Evolutionary conservation across 2,329 filamentous ascomycete species (phyloP).

Genomic region (Fusarium piperis): DNA sequence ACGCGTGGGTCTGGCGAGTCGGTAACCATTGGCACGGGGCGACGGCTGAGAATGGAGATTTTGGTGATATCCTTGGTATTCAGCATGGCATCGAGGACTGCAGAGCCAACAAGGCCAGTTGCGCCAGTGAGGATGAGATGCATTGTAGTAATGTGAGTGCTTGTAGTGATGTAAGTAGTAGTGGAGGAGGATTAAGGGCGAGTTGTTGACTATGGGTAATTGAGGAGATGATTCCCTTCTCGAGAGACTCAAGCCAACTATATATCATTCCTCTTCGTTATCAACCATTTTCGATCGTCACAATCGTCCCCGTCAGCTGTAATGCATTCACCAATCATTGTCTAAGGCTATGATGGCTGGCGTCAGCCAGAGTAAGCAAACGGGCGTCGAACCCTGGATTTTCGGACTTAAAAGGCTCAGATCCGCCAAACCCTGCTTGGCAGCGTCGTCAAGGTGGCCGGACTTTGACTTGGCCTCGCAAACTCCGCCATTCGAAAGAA

Average conservation of each 20-base stretch:
- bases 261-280: neutral
- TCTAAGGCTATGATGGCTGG: neutral
- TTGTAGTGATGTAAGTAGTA: neutral
- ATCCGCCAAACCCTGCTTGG: neutral
- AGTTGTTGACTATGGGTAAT: neutral
- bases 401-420: slow-evolving; percentile 3
- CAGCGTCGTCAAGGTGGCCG: neutral
- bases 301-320: neutral
- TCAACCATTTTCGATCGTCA: neutral
- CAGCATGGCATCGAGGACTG: slow-evolving; percentile 70
- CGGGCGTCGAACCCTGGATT: neutral
- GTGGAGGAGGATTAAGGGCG: neutral
- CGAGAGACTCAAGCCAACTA: neutral
- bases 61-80: slow-evolving; percentile 63
- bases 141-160: slow-evolving; percentile 50
- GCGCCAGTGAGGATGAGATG: slow-evolving; percentile 75
- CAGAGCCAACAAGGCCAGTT: slow-evolving; percentile 72
- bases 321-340: neutral
- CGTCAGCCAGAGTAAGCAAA: slow-evolving; percentile 13
- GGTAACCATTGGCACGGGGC: slow-evolving; percentile 71
- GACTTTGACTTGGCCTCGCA: neutral
- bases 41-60: slow-evolving; percentile 74
- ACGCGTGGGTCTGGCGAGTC: slow-evolving; percentile 66
- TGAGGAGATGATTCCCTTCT: neutral
- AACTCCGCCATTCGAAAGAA: neutral